phyloP scores from a whole-genome alignment of 2,329 filamentous ascomycete genomes.

The Simplicillium sp. region DNA sequence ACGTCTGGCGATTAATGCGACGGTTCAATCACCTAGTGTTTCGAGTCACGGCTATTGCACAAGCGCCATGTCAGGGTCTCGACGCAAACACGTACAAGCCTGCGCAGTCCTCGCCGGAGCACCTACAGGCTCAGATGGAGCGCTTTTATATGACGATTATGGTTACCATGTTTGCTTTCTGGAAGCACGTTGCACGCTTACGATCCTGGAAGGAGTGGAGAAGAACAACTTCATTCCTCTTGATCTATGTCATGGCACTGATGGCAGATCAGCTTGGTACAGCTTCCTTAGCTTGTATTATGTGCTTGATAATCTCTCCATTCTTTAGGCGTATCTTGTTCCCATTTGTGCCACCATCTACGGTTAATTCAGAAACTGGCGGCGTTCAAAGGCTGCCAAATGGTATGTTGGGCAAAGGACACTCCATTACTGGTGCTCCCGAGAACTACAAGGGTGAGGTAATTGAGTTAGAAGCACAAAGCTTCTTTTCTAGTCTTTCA shows the following conservation, averaged over 20 bases:
- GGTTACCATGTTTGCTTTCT: conserved; percentile 53
- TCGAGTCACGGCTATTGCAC: not conserved
- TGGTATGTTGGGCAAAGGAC: conserved; percentile 65
- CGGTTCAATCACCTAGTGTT: conserved; percentile 1
- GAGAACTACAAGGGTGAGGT: conserved; percentile 79
- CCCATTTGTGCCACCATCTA: conserved; percentile 65
- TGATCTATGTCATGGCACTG: conserved; percentile 57
- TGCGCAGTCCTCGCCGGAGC: conserved; percentile 69
- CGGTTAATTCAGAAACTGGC: conserved; percentile 61
- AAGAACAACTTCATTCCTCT: conserved; percentile 55
- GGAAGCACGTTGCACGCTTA: conserved; percentile 67
- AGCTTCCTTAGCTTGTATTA: conserved; percentile 43
- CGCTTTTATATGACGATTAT: conserved; percentile 73
- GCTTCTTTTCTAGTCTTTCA: conserved; percentile 63
- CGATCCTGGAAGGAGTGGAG: conserved; percentile 69
- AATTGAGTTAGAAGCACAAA: conserved; percentile 73
- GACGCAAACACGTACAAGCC: no score
- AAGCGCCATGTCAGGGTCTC: conserved; percentile 62
- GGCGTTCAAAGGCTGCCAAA: conserved; percentile 69
- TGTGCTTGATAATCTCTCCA: conserved; percentile 59
- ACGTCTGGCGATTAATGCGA: not conserved
- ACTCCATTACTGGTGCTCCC: conserved; percentile 71
- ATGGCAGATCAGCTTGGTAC: conserved; percentile 61
- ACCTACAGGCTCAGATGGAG: conserved; percentile 68
- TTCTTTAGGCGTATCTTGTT: conserved; percentile 56